phyloP scores from a whole-genome alignment of 345 rosid species.

The Erucastrum elatum region DNA sequence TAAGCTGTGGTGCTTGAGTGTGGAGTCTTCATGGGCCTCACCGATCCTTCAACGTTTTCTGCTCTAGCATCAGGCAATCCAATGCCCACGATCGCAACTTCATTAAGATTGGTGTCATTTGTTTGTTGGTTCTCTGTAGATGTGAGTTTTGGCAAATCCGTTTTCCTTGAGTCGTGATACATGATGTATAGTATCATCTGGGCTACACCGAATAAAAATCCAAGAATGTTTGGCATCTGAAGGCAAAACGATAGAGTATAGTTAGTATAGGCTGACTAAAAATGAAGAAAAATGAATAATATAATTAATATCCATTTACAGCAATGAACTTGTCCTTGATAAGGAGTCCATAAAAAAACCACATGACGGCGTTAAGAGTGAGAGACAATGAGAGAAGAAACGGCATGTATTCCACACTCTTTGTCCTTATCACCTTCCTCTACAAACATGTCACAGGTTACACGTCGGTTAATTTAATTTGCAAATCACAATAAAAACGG shows the following conservation, averaged over 20 bases:
- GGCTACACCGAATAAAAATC: slow-evolving; percentile 48
- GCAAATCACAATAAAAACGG: not conserved
- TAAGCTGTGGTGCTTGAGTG: slow-evolving; percentile 15
- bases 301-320: slow-evolving; percentile 43
- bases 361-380: slow-evolving; percentile 68
- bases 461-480: slow-evolving; percentile 1
- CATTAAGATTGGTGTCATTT: slow-evolving; percentile 2
- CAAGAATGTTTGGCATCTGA: slow-evolving; percentile 33
- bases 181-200: slow-evolving; percentile 75
- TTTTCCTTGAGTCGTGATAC: slow-evolving; percentile 47
- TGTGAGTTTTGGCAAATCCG: slow-evolving; percentile 8
- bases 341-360: slow-evolving; percentile 86
- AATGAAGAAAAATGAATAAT: not conserved
- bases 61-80: slow-evolving; percentile 11
- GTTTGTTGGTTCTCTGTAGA: slow-evolving; percentile 17
- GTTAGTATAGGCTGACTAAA: not conserved
- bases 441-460: slow-evolving; percentile 35
- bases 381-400: slow-evolving; percentile 65
- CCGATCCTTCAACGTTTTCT: slow-evolving; percentile 22
- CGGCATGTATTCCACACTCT: slow-evolving; percentile 93
- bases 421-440: slow-evolving; percentile 74
- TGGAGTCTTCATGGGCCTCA: slow-evolving; percentile 3
- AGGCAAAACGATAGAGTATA: not conserved
- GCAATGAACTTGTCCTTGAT: slow-evolving; percentile 69
- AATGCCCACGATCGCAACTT: slow-evolving; percentile 26